These are phyloP conservation scores for Colletotrichum sp. DNA, from an alignment of 2,329 filamentous ascomycete species.

Conservation along the genomic window DNA sequence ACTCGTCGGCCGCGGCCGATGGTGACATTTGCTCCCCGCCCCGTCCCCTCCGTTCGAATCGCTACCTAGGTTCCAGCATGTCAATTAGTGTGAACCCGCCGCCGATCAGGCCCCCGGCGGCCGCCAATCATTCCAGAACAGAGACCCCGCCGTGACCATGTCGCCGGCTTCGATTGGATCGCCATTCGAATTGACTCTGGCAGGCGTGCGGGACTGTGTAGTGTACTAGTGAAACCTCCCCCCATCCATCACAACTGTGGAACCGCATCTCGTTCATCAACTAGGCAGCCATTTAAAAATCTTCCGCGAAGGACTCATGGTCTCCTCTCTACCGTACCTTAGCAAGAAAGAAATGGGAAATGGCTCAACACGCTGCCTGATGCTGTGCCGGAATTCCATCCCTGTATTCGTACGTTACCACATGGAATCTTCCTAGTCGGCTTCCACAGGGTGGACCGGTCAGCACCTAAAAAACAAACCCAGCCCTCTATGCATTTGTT, in stretches of 20 bases:
- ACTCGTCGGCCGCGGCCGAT: not conserved
- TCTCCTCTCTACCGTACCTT: not conserved
- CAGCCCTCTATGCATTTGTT: not conserved
- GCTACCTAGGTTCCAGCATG: not conserved
- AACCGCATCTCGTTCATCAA: not conserved
- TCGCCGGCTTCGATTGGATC: not conserved
- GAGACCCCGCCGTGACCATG: not conserved
- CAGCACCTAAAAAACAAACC: conserved; percentile 6
- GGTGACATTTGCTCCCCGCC: not conserved
- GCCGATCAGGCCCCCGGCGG: conserved; percentile 2
- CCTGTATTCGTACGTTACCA: not conserved
- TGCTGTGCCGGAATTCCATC: not conserved
- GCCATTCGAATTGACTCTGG: not conserved
- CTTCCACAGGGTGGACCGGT: conserved; percentile 11
- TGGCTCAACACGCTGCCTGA: not conserved
- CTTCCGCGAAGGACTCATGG: not conserved
- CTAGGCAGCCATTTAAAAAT: conserved; percentile 14
- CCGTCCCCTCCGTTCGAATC: not conserved
- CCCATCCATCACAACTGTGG: not conserved
- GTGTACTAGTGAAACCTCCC: not conserved
- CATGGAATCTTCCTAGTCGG: conserved; percentile 1
- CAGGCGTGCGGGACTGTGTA: not conserved
- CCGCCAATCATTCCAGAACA: not conserved
- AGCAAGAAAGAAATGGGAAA: not conserved
- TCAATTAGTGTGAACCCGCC: not conserved